Evolutionary conservation across 257 asterid species (phyloP).

Genomic region (Solanum virginianum): DNA sequence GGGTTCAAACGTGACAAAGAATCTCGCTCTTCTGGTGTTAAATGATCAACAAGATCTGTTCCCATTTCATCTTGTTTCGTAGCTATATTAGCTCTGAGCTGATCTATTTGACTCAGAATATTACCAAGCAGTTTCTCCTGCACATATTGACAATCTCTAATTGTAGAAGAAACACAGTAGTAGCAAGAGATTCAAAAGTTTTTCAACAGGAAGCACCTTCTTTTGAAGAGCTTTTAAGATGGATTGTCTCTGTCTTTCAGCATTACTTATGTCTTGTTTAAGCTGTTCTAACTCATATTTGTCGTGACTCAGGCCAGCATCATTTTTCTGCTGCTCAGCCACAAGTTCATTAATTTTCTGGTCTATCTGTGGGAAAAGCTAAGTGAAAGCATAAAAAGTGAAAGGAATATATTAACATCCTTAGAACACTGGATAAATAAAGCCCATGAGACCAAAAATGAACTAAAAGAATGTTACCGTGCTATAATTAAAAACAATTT

Average conservation of each 20-base stretch:
- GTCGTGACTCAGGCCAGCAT: constrained; percentile 92
- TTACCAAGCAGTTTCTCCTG: constrained; percentile 81
- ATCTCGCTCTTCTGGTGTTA: constrained; percentile 81
- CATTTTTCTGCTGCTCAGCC: constrained; percentile 95
- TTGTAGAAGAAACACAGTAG: background rate
- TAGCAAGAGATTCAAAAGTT: background rate
- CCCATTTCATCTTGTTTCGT: constrained; percentile 87
- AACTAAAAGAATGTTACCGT: too few species aligned
- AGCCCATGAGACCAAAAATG: background rate
- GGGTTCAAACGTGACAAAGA: constrained; percentile 79
- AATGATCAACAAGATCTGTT: constrained; percentile 95
- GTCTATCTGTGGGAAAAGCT: constrained; percentile 68
- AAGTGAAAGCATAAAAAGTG: constrained; percentile 37
- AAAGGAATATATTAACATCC: background rate
- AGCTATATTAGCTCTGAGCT: constrained; percentile 66
- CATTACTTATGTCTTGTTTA: constrained; percentile 62
- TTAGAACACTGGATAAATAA: background rate
- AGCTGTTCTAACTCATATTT: constrained; percentile 76
- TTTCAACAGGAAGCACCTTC: constrained; percentile 37
- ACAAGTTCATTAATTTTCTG: constrained; percentile 84
- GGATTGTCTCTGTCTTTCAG: constrained; percentile 76
- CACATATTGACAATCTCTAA: constrained; percentile 6
- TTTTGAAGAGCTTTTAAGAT: constrained; percentile 73
- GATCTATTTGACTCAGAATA: constrained; percentile 75
- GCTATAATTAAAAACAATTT: too few species aligned